Conservation (phyloP, 495 filamentous ascomycete species). For the Opeltia flavorubescens region DNA sequence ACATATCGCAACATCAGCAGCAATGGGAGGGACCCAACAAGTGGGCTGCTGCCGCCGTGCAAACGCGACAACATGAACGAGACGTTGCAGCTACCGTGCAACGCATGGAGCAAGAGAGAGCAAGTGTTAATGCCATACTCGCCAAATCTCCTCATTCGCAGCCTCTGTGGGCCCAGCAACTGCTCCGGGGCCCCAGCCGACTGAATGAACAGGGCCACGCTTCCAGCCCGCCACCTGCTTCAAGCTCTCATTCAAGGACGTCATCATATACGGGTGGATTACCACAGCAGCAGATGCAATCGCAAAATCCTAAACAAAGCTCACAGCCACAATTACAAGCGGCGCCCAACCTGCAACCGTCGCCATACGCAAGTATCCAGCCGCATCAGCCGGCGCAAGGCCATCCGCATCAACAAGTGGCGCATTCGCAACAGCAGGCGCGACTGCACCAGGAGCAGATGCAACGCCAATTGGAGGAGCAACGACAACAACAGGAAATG, state of each 20-base stretch:
- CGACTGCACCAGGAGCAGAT: slow-evolving; percentile 1
- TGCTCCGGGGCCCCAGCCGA: slow-evolving; percentile 6
- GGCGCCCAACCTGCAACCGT: slow-evolving; percentile 10
- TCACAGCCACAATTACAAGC: not conserved
- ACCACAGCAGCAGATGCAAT: slow-evolving; percentile 1
- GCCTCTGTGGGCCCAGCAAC: slow-evolving; percentile 1
- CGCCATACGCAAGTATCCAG: slow-evolving; percentile 10
- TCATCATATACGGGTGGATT: slow-evolving; percentile 11
- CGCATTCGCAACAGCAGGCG: not conserved
- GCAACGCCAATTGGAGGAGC: slow-evolving; percentile 1
- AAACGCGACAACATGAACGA: not conserved
- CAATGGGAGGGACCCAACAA: not conserved
- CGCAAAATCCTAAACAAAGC: slow-evolving; percentile 5
- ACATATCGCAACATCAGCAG: slow-evolving; percentile 6
- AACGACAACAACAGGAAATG: not conserved
- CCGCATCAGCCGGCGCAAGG: slow-evolving; percentile 9
- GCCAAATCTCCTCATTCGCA: slow-evolving; percentile 7
- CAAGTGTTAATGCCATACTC: slow-evolving; percentile 2
- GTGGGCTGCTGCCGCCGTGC: not conserved
- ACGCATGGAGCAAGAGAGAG: slow-evolving; percentile 1
- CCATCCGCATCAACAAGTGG: slow-evolving; percentile 4
- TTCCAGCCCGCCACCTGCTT: slow-evolving; percentile 11
- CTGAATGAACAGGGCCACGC: slow-evolving; percentile 3
- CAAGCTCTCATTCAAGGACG: slow-evolving; percentile 11
- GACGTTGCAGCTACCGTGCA: not conserved